A percentile compares a stretch with the other conserved stretches of the same genome.
Conservation (phyloP, 139 green algal species). For the Chlorella vulgaris region DNA sequence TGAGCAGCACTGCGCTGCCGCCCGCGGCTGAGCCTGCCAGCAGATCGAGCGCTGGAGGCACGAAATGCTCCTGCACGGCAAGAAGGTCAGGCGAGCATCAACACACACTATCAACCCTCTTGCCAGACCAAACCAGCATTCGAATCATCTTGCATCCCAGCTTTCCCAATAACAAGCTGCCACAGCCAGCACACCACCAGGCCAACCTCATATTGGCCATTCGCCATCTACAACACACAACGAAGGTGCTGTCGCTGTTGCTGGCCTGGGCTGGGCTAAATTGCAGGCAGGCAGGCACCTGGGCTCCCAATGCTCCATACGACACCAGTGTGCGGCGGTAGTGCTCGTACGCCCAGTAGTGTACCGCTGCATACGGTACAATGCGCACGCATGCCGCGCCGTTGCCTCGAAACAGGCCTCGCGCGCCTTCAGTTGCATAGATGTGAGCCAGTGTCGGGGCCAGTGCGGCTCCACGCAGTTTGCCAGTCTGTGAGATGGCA, state of each 20-base stretch:
- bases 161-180: no score
- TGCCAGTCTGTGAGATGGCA: constrained; percentile 12
- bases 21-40: constrained; percentile 79
- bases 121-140: no score
- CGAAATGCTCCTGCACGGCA: constrained; percentile 19
- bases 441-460: constrained; percentile 15
- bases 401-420: constrained; percentile 69
- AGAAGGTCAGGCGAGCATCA: no score
- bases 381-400: constrained; percentile 85
- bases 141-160: no score
- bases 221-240: neutral
- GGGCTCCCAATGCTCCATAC: neutral
- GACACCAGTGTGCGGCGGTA: constrained; percentile 66
- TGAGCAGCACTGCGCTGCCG: constrained; percentile 84
- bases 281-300: neutral
- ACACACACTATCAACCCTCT: no score
- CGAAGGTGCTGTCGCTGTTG: no score
- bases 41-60: constrained; percentile 71
- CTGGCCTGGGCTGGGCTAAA: no score
- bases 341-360: constrained; percentile 91
- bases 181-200: no score
- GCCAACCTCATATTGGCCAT: no score
- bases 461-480: constrained; percentile 4
- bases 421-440: constrained; percentile 15
- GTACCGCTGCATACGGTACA: constrained; percentile 89